Percentiles rank a stretch among this genome's conserved stretches.
Conservation (phyloP, 2,329 filamentous ascomycete genomes). For the Aspergillus ibericus region DNA sequence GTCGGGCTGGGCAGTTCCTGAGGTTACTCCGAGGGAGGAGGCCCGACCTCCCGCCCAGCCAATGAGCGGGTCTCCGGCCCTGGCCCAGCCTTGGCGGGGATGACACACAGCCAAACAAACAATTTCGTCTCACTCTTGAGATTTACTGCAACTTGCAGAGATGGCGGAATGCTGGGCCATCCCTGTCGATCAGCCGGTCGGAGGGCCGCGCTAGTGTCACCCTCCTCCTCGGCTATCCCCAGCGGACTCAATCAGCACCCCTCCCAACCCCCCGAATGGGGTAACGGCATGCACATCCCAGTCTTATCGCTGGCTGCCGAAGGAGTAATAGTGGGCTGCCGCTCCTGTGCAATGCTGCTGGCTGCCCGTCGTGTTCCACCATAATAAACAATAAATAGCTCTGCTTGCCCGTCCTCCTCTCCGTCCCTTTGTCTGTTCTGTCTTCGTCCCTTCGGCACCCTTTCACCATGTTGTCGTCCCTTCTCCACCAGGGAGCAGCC, state of each 20-base stretch:
- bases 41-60: neutral
- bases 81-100: neutral
- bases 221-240: neutral
- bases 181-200: neutral
- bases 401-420: neutral
- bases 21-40: neutral
- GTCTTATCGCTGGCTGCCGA: neutral
- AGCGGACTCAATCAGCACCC: neutral
- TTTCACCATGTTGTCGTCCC: conserved; percentile 28
- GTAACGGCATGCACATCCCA: neutral
- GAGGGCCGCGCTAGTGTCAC: neutral
- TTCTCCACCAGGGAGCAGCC: conserved; percentile 18
- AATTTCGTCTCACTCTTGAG: neutral
- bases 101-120: neutral
- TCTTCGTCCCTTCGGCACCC: neutral
- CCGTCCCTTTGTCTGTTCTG: neutral
- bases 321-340: neutral
- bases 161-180: neutral
- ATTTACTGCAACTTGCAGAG: neutral
- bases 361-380: neutral
- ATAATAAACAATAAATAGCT: conserved; percentile 5
- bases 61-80: neutral
- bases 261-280: neutral
- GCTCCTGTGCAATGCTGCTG: neutral
- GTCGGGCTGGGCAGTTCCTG: neutral